Evolutionary conservation across 1,284 basidiomycete genomes (phyloP), one percentile per base, ranked within the genome.

Genomic region (Vanrija sp.): DNA sequence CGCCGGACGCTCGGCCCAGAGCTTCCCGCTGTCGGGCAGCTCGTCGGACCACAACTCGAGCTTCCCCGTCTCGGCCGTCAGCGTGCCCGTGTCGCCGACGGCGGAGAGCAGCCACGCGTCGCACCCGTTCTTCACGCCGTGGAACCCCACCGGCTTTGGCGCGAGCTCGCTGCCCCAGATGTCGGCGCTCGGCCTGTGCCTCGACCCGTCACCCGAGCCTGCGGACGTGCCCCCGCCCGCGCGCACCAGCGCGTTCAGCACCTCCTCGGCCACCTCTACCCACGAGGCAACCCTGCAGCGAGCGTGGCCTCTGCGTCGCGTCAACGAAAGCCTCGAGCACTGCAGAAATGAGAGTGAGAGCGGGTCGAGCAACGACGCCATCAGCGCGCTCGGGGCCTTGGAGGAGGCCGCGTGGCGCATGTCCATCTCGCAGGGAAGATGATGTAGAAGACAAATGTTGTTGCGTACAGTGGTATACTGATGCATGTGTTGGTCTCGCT

Each of bases 231-330:
- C 21, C 21, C 3, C 21, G 21, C 21, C 21, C 21, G 21, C 21
- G 21, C 49, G 42, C 18, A 38, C 40, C 52, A 45, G 46, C 40
- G 55, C 45, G 34, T 40, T 51, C 26, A 43, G 55, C 38, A 38
- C 51, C n/a, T 34, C 48, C 46, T 57, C 52, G 50, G 26, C 38
- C 16, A 54, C 54, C 44, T 42, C 42, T 19, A 26, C 58, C 28
- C 58, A 63, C 53, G 60, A 62, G 38, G 63, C 51, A 34, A 64
- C 62, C 0, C 58, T 67, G 16, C 62, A 62, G 26, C 54, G 53
- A 16, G 63, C 65, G 1, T 65, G 65, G 54, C 51, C 57, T 7
- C 52, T 65, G 8, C 53, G 59, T 1, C 53, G 54, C 15, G 55
- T 60, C 6, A 50, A 38, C 40, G 47, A 57, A 38, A 25, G n/a